Evolutionary conservation across 257 asterid genomes (phyloP), one percentile per base, ranked within the genome.

Genomic region (Ocimum tenuiflorum): DNA sequence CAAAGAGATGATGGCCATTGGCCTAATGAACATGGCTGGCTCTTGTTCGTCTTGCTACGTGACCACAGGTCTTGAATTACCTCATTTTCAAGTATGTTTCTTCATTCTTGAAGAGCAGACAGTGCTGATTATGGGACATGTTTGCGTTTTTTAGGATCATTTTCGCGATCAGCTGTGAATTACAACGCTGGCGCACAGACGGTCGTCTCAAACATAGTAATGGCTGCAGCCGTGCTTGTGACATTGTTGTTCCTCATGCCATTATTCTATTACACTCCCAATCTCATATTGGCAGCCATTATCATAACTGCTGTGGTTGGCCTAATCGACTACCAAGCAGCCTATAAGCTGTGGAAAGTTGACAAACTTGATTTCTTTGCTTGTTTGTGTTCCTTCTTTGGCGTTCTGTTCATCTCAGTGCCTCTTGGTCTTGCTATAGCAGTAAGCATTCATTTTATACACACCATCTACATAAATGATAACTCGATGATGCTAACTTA

Each of bases 1-100:
- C 83, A 86, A 89, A 80, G 99, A 92, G 83, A 92, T 92, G 99
- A 80, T 89, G 96, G 99, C 97, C 35, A 86, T 92, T 53, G 99
- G 99, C 73, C 76, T 92, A 13, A 92, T 92, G 99, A 92, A 92
- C 75, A 89, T 92, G 87, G 95, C 90, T n/a, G 99, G 99, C 27
- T 92, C 96, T 63, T 89, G 95, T 50, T 83, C 94, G 59, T 92
- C 99, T 0, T 92, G 99, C 72, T 92, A 87, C 41, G 94, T 92
- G 60, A 89, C 99, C 53, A 89, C 97, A n/a, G 97, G 97, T 82
- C 31, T 27, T 27, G 31, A 27, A 27, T 27, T 4, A 27, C 31
- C 31, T 27, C 31, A 72, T 46, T 49, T 18, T 15, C 35, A 6
- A 7, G 2, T 45, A 7, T 12, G 0, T 12, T 64, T 15, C 27